Evolutionary conservation across 129 eudicot species (phyloP).

Genomic region (Sambucus nigra): DNA sequence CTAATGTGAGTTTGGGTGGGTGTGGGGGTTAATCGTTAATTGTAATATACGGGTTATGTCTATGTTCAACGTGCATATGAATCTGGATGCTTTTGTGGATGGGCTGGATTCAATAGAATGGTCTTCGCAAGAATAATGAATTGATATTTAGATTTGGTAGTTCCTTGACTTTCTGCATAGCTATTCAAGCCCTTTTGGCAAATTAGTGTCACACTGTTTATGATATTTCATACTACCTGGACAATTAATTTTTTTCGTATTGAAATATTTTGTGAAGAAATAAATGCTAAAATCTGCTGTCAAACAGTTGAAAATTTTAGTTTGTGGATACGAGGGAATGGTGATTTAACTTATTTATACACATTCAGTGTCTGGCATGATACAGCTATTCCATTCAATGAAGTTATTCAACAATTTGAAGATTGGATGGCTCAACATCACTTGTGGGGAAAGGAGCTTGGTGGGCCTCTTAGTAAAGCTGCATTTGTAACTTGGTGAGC

Average conservation of each 20-base stretch:
- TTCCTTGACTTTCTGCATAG: no score
- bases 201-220: no score
- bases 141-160: no score
- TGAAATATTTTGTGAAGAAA: not conserved
- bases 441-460: slow-evolving; percentile 41
- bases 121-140: no score
- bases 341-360: slow-evolving; percentile 11
- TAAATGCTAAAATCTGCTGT: not conserved
- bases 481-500: slow-evolving; percentile 95
- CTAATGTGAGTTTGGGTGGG: no score
- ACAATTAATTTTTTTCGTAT: not conserved
- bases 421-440: slow-evolving; percentile 58
- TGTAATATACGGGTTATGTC: no score
- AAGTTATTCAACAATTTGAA: slow-evolving; percentile 78
- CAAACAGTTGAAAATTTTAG: not conserved
- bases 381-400: slow-evolving; percentile 72
- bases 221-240: no score
- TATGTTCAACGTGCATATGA: no score
- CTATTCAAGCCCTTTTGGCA: no score
- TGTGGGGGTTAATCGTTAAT: no score
- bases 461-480: slow-evolving; percentile 50
- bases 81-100: no score
- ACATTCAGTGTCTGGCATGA: slow-evolving; percentile 94
- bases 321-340: not conserved
- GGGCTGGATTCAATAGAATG: no score